Conservation (phyloP, 352 stramenopile species). For the Globisporangium splendens region DNA sequence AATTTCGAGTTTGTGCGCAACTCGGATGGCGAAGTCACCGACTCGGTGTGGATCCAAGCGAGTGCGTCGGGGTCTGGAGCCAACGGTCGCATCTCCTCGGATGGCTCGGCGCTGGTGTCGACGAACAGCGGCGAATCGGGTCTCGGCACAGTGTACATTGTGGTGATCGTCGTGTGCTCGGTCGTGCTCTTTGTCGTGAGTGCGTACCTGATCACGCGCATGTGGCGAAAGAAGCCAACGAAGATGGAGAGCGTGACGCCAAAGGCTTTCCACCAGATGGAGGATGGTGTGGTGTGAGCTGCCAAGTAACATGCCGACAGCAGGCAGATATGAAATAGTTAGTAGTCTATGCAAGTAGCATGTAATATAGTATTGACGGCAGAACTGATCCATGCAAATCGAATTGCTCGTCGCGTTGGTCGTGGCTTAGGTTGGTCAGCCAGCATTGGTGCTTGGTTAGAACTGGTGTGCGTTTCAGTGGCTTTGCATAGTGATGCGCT, state of each 20-base stretch:
- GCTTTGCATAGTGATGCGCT: too few species aligned
- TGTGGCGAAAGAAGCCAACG: not conserved
- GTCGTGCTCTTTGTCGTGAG: not conserved
- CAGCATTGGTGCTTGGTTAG: too few species aligned
- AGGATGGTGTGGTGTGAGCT: not conserved
- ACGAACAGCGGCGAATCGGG: too few species aligned
- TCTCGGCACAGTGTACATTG: not conserved
- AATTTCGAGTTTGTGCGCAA: conserved; percentile 47
- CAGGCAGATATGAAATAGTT: too few species aligned
- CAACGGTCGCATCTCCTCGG: not conserved
- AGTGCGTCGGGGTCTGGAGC: not conserved
- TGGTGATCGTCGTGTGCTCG: not conserved
- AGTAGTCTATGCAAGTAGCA: too few species aligned
- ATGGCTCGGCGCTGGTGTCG: not conserved
- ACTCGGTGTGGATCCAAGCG: conserved; percentile 15
- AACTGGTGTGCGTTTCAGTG: too few species aligned
- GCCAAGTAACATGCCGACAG: too few species aligned
- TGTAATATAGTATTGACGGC: too few species aligned
- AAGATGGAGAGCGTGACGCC: not conserved
- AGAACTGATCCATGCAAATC: too few species aligned
- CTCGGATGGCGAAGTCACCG: not conserved
- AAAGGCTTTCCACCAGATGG: not conserved
- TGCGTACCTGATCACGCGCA: not conserved
- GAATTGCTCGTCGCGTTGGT: too few species aligned
- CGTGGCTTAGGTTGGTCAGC: too few species aligned